phyloP scores from a whole-genome alignment of 2,329 filamentous ascomycete species.

The Neoascochyta sp. region DNA sequence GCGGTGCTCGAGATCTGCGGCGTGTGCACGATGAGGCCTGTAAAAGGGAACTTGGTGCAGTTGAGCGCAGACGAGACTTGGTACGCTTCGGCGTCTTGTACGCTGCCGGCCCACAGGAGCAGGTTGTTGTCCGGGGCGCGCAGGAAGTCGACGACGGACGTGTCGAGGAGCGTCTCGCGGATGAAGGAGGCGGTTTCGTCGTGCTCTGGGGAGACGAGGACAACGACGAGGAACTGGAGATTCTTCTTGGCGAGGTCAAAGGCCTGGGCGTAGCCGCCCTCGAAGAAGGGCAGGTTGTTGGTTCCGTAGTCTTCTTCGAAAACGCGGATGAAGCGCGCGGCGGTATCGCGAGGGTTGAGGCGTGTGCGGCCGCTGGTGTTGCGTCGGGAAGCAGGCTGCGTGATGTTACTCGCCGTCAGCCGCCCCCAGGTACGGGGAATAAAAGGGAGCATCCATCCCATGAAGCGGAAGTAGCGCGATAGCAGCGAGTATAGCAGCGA shows the following conservation, averaged over 20 bases:
- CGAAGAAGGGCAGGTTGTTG: constrained; percentile 70
- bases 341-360: constrained; percentile 80
- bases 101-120: constrained; percentile 87
- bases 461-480: constrained; percentile 64
- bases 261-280: constrained; percentile 87
- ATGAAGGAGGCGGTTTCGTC: constrained; percentile 85
- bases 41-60: constrained; percentile 90
- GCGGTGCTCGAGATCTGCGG: constrained; percentile 77
- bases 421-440: constrained; percentile 61
- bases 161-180: constrained; percentile 73
- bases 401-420: constrained; percentile 48
- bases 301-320: constrained; percentile 91
- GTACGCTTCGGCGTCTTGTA: constrained; percentile 90
- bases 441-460: constrained; percentile 77
- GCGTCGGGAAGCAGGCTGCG: constrained; percentile 43
- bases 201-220: constrained; percentile 88
- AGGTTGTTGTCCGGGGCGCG: constrained; percentile 73
- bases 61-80: constrained; percentile 84
- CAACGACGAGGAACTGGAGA: constrained; percentile 83
- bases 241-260: constrained; percentile 87
- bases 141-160: constrained; percentile 70
- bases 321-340: constrained; percentile 82
- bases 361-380: constrained; percentile 69
- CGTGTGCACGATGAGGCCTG: constrained; percentile 80
- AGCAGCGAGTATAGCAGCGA: constrained; percentile 71